Evolutionary conservation across 1,284 basidiomycete genomes (phyloP).

Genomic region (Ceratobasidium theobromae): DNA sequence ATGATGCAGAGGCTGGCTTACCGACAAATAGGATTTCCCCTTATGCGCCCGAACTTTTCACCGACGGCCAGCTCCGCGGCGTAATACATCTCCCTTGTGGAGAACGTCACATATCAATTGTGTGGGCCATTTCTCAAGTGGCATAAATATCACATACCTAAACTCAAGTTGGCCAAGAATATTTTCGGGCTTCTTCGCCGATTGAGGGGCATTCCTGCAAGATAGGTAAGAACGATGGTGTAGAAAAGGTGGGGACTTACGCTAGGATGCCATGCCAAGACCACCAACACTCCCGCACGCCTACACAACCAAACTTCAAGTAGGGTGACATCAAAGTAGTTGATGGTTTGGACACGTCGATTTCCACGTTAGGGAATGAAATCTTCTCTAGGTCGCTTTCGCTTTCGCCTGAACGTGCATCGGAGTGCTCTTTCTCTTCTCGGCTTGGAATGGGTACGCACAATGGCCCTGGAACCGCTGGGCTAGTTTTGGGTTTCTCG

Average conservation of each 20-base stretch:
- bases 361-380: neutral
- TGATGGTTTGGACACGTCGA: constrained; percentile 30
- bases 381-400: neutral
- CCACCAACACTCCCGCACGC: constrained; percentile 48
- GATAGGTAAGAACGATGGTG: neutral
- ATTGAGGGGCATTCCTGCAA: constrained; percentile 37
- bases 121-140: neutral
- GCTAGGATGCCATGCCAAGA: constrained; percentile 44
- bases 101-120: neutral
- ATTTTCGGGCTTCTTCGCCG: constrained; percentile 41
- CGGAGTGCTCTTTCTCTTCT: neutral
- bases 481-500: constrained; percentile 52
- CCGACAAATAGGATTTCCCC: constrained; percentile 47
- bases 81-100: constrained; percentile 48
- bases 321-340: constrained; percentile 50
- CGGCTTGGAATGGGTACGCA: neutral
- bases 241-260: constrained; percentile 36
- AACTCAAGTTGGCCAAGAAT: constrained; percentile 46
- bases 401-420: neutral
- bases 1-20: constrained; percentile 37
- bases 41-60: constrained; percentile 45
- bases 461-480: constrained; percentile 47
- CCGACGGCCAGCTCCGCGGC: constrained; percentile 45
- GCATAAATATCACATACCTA: constrained; percentile 5
- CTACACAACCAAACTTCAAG: constrained; percentile 54